A percentile compares a stretch with the other conserved stretches of the same genome.
These are phyloP conservation scores for Globisporangium lucens DNA, from an alignment of 352 stramenopile genomes.

Conservation along the genomic window DNA sequence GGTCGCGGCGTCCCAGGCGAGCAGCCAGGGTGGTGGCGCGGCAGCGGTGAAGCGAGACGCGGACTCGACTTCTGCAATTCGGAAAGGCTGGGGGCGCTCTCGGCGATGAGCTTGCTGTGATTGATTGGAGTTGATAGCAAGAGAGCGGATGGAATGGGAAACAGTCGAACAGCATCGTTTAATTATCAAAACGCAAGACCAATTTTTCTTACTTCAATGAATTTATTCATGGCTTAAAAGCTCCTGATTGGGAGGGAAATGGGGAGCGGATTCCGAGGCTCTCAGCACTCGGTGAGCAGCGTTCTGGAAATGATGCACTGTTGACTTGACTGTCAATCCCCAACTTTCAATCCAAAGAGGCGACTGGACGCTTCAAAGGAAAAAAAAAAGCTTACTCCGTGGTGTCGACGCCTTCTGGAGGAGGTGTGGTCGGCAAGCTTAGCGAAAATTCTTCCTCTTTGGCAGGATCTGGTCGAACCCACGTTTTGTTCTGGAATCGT, in stretches of 20 bases:
- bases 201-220: conserved; percentile 5
- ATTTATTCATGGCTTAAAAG: conserved; percentile 13
- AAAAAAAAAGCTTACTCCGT: conserved; percentile 8
- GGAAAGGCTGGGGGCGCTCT: conserved; percentile 67
- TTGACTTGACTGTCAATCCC: neutral
- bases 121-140: neutral
- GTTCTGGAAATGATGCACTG: neutral
- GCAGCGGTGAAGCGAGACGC: conserved; percentile 7
- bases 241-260: neutral
- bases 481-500: conserved; percentile 88
- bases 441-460: conserved; percentile 75
- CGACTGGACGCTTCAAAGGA: neutral
- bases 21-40: conserved; percentile 9
- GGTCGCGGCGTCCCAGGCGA: conserved; percentile 50
- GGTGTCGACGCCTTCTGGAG: conserved; percentile 42
- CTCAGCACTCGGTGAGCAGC: neutral
- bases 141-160: neutral
- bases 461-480: conserved; percentile 66
- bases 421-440: conserved; percentile 73
- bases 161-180: neutral
- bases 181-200: conserved; percentile 4
- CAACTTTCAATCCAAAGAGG: neutral
- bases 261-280: neutral
- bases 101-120: conserved; percentile 30
- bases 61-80: conserved; percentile 27